Percentiles rank a stretch among this genome's conserved stretches.
phyloP scores from a whole-genome alignment of 2,329 filamentous ascomycete species.

The Phaeosphaeria sp. region DNA sequence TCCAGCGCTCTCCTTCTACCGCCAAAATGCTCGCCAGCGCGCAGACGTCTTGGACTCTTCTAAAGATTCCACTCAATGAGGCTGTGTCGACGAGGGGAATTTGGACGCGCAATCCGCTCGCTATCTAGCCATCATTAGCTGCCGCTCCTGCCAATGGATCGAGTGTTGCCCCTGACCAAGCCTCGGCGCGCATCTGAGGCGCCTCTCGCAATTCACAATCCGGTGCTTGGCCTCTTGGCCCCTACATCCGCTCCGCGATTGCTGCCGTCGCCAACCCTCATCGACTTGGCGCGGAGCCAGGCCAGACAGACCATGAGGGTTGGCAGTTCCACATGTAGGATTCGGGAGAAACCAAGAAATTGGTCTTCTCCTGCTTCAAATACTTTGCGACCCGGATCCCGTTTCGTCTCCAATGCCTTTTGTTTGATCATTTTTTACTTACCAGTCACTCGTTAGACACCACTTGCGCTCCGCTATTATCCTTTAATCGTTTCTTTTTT shows the following conservation, averaged over 20 bases:
- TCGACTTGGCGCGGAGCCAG: slow-evolving; percentile 39
- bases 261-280: slow-evolving; percentile 35
- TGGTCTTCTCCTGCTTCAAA: slow-evolving; percentile 38
- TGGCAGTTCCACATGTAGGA: slow-evolving; percentile 48
- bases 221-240: slow-evolving; percentile 38
- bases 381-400: slow-evolving; percentile 30
- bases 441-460: slow-evolving; percentile 48
- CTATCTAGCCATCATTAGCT: slow-evolving; percentile 20
- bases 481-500: slow-evolving; percentile 36
- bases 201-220: slow-evolving; percentile 33
- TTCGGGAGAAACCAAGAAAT: slow-evolving; percentile 35
- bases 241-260: slow-evolving; percentile 35
- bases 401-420: slow-evolving; percentile 31
- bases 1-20: background rate
- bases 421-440: slow-evolving; percentile 37
- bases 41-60: slow-evolving; percentile 1
- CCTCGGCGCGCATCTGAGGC: slow-evolving; percentile 32
- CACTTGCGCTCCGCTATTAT: slow-evolving; percentile 26
- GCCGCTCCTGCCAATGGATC: slow-evolving; percentile 21
- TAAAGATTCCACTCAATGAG: slow-evolving; percentile 22
- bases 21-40: slow-evolving; percentile 8
- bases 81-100: slow-evolving; percentile 31
- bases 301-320: slow-evolving; percentile 40
- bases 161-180: slow-evolving; percentile 42
- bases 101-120: slow-evolving; percentile 30